A percentile compares a stretch with the other conserved stretches of the same genome.
These are phyloP conservation scores for Phytopythium sindhum DNA, from an alignment of 352 stramenopile species.

Conservation along the genomic window DNA sequence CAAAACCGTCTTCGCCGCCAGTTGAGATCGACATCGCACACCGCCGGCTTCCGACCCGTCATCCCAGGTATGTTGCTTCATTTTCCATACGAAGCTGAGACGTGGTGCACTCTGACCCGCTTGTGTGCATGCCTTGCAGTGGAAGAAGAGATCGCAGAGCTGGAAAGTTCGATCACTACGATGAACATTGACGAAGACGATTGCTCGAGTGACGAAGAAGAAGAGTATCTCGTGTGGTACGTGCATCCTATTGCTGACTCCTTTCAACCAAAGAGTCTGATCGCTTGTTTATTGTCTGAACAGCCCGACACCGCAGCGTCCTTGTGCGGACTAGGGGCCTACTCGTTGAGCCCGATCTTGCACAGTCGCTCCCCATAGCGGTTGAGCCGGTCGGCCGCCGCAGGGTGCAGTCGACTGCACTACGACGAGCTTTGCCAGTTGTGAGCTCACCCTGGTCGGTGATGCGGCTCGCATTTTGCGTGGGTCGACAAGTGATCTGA, in stretches of 20 bases:
- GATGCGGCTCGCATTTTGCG: background rate
- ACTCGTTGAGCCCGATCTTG: background rate
- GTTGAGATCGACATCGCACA: constrained; percentile 67
- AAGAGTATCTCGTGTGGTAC: constrained; percentile 23
- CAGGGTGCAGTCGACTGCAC: background rate
- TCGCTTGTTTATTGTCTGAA: background rate
- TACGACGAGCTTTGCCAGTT: background rate
- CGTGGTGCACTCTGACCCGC: background rate
- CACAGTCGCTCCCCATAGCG: background rate
- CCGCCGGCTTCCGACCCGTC: constrained; percentile 63
- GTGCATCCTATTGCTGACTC: background rate
- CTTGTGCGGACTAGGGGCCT: constrained; percentile 11
- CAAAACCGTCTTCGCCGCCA: constrained; percentile 71
- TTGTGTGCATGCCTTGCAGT: background rate
- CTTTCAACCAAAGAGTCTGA: background rate
- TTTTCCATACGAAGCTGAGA: background rate
- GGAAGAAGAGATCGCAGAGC: constrained; percentile 4
- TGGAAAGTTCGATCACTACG: constrained; percentile 3
- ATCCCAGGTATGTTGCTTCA: constrained; percentile 39
- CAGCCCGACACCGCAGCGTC: constrained; percentile 27
- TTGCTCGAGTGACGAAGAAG: background rate
- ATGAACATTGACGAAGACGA: constrained; percentile 10
- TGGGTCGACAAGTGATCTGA: background rate
- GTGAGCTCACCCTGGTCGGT: background rate
- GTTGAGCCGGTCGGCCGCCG: background rate